Evolutionary conservation across 345 rosid genomes (phyloP), one percentile per base, ranked within the genome.

Genomic region (Hypericum perforatum): DNA sequence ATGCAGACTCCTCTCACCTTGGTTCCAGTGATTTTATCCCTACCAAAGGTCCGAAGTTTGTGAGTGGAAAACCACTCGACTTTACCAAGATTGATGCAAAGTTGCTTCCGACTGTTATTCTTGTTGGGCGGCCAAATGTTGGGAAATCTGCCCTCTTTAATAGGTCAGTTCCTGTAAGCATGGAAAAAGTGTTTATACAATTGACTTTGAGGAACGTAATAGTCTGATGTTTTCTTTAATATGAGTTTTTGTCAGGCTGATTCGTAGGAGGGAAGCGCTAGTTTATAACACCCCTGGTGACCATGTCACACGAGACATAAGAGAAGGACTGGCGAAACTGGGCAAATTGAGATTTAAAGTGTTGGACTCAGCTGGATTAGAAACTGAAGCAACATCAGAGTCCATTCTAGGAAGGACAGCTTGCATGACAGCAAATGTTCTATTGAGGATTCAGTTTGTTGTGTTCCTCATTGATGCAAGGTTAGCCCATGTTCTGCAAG

Each of bases 361-460:
- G 5, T 65, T 92, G 73, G 96, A 92, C 63, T 92, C 98, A 14
- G 98, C 96, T 65, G 98, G 98, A 52, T 74, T 92, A 37, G 98
- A 92, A 76, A 81, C 94, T 5, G 98, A 84, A 57, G 96, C 84
- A 5, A 56, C 89, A 61, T 79, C 95, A 0, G 95, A 94, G 48
- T 83, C 96, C 56, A 87, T 92, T 69, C 86, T 92, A 5, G 78
- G 78, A 51, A 78, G 96, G 71, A 92, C 98, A 4, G 76, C 96
- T 5, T 54, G 66, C 45, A 85, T 92, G 90, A 85, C 89, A 1
- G 96, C 95, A 11, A 92, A 74, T 47, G 84, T 88, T 49, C 75
- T 92, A 6, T 74, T 88, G 14, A 83, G 82, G 71, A 85, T 88
- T 60, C 88, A 88, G 13, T 88, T 92, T 51, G 89, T 84, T 0